A percentile compares a stretch with the other conserved stretches of the same genome.
Evolutionary conservation across 345 rosid species (phyloP).

Genomic region (Dipteronia dyeriana): DNA sequence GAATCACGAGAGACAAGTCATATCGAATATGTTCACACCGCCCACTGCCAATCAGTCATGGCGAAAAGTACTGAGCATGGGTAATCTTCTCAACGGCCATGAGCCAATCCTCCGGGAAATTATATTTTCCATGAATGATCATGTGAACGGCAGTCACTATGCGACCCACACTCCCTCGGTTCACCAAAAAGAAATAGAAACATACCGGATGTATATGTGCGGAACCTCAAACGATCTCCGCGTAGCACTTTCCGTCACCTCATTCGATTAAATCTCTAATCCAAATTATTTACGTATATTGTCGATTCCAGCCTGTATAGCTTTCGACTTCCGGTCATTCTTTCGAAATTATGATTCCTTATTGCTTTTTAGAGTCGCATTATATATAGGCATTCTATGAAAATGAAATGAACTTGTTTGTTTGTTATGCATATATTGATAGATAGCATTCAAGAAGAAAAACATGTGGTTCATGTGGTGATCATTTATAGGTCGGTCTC

Average conservation of each 20-base stretch:
- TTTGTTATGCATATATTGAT: background rate
- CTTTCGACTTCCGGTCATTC: background rate
- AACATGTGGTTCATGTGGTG: too few species aligned
- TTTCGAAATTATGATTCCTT: background rate
- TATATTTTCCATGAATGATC: conserved; percentile 63
- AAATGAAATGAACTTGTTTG: background rate
- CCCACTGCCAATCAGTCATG: conserved; percentile 90
- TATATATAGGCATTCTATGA: background rate
- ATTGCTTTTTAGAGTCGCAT: conserved; percentile 1
- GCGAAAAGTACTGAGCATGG: conserved; percentile 98
- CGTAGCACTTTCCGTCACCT: conserved; percentile 83
- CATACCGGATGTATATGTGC: conserved; percentile 81
- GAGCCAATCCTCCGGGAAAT: conserved; percentile 87
- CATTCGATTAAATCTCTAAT: conserved; percentile 54
- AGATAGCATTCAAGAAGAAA: too few species aligned
- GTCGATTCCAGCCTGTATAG: background rate
- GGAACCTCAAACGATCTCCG: conserved; percentile 97
- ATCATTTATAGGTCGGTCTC: background rate
- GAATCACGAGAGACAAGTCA: conserved; percentile 53
- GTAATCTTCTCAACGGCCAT: conserved; percentile 92
- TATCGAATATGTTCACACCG: conserved; percentile 69
- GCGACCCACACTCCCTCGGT: conserved; percentile 42
- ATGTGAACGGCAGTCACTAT: conserved; percentile 52
- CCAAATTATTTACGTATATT: background rate
- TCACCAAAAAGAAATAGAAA: conserved; percentile 61